Conservation (phyloP, 2,329 filamentous ascomycete species). For the Ophiocordyceps camponoti-saundersi region DNA sequence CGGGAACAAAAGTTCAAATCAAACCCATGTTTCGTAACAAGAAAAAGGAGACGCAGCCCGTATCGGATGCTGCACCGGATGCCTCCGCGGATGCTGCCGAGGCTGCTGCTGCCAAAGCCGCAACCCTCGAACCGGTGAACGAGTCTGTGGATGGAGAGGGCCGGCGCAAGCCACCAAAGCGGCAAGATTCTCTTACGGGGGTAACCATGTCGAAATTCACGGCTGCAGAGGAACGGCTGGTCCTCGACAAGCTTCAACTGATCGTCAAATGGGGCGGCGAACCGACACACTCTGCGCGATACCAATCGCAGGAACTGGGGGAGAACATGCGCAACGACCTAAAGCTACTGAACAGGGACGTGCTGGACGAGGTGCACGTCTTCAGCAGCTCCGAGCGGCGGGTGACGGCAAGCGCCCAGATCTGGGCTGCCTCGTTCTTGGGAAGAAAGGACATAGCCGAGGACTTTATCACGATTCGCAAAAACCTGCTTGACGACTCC, state of each 20-base stretch:
- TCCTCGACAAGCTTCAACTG: slow-evolving; percentile 88
- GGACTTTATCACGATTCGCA: slow-evolving; percentile 78
- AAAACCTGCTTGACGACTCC: slow-evolving; percentile 89
- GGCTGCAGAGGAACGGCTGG: slow-evolving; percentile 79
- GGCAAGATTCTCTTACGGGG: slow-evolving; percentile 74
- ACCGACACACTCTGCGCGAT: slow-evolving; percentile 89
- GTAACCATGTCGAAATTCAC: slow-evolving; percentile 89
- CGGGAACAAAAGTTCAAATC: slow-evolving; percentile 95
- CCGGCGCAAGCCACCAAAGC: slow-evolving; percentile 24
- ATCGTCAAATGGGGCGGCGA: slow-evolving; percentile 99
- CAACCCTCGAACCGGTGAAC: slow-evolving; percentile 7
- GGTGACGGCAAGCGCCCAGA: slow-evolving; percentile 90
- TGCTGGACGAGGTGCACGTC: slow-evolving; percentile 81
- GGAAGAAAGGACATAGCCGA: slow-evolving; percentile 71
- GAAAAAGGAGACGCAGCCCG: slow-evolving; percentile 37
- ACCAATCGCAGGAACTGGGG: slow-evolving; percentile 88
- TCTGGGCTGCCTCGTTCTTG: slow-evolving; percentile 82
- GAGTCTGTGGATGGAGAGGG: slow-evolving; percentile 9
- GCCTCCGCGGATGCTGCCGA: slow-evolving; percentile 12
- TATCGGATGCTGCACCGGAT: slow-evolving; percentile 22
- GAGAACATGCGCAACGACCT: slow-evolving; percentile 93
- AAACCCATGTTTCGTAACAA: slow-evolving; percentile 97
- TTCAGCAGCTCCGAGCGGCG: slow-evolving; percentile 92
- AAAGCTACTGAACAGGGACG: slow-evolving; percentile 78
- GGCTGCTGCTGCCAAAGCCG: slow-evolving; percentile 10